Evolutionary conservation across 2,329 filamentous ascomycete genomes (phyloP).

Genomic region (Colletotrichum horii): DNA sequence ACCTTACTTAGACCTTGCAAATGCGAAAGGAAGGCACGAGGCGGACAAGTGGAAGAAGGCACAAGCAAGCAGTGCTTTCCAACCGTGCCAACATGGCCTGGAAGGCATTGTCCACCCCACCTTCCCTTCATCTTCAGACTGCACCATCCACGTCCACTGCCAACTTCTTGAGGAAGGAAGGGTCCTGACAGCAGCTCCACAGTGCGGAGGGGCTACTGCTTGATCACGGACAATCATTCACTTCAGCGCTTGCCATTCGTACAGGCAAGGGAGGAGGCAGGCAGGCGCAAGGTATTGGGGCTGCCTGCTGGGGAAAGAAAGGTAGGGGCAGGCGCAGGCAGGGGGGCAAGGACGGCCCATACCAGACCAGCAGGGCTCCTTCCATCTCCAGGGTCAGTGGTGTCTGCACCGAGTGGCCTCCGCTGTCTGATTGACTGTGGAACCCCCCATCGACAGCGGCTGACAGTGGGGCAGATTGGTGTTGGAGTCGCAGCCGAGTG

Average conservation of each 20-base stretch:
- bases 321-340: neutral
- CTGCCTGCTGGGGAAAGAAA: neutral
- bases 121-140: neutral
- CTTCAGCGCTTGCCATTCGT: neutral
- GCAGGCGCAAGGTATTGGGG: neutral
- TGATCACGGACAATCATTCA: neutral
- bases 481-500: neutral
- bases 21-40: neutral
- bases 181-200: neutral
- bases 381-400: neutral
- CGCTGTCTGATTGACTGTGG: neutral
- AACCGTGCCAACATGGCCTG: neutral
- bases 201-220: neutral
- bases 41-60: neutral
- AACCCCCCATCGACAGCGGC: slow-evolving; percentile 1
- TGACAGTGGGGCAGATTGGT: neutral
- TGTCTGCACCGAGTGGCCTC: neutral
- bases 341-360: neutral
- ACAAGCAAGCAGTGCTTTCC: neutral
- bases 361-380: neutral
- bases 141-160: neutral
- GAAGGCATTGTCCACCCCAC: neutral
- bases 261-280: neutral
- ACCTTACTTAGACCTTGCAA: too few species aligned
- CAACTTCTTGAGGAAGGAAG: neutral